A percentile compares a stretch with the other conserved stretches of the same genome.
These are phyloP conservation scores for Hypholoma sublateritium DNA, from an alignment of 768 basidiomycete species.

Conservation along the genomic window DNA sequence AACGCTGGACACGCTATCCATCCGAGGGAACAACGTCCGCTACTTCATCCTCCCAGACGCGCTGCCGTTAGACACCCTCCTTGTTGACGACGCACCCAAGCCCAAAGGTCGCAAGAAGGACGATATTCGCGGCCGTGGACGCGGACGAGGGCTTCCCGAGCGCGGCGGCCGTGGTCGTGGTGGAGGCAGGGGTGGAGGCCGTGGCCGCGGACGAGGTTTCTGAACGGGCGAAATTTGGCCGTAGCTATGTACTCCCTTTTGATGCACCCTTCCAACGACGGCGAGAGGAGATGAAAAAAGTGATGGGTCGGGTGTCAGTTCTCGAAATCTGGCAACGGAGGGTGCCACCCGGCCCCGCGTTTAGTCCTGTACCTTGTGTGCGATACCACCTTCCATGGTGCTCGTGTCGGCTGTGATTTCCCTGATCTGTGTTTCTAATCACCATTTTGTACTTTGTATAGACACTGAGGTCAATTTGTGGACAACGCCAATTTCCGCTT, in stretches of 20 bases:
- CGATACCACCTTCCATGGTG: constrained; percentile 9
- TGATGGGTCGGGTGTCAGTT: constrained; percentile 4
- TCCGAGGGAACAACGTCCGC: constrained; percentile 95
- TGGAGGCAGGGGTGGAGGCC: constrained; percentile 54
- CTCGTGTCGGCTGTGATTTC: constrained; percentile 13
- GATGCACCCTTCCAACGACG: background rate
- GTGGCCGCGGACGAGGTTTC: constrained; percentile 44
- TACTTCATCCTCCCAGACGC: constrained; percentile 99
- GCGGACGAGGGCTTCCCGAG: constrained; percentile 49
- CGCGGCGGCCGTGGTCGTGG: constrained; percentile 53
- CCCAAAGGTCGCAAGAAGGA: constrained; percentile 94
- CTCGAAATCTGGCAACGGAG: background rate
- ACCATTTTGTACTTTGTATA: constrained; percentile 17
- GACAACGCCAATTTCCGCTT: background rate
- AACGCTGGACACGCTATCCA: constrained; percentile 86
- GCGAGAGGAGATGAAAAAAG: constrained; percentile 10
- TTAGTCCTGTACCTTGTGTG: constrained; percentile 12
- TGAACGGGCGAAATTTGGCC: constrained; percentile 8
- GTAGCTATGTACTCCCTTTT: background rate
- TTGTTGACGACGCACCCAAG: constrained; percentile 97
- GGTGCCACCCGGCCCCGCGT: constrained; percentile 1
- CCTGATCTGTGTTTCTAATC: constrained; percentile 12
- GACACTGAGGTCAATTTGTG: constrained; percentile 2
- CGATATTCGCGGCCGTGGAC: constrained; percentile 66
- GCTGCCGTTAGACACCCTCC: constrained; percentile 90